Conservation (phyloP, 2,329 filamentous ascomycete genomes). For the Incumbomyces delicatus region DNA sequence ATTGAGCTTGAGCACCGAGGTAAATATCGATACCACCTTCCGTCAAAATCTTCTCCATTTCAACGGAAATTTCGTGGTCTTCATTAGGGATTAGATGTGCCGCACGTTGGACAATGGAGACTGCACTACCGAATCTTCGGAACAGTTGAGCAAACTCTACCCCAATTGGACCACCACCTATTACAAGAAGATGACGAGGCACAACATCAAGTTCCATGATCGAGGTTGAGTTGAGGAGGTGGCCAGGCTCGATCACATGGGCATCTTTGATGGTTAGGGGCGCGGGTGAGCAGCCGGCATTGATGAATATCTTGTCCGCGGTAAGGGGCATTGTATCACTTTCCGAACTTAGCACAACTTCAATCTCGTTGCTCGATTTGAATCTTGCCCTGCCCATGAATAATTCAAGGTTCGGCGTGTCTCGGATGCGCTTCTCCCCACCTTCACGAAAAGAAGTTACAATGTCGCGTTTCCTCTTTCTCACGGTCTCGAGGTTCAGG, state of each 20-base stretch:
- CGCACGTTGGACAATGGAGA: conserved; percentile 40
- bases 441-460: conserved; percentile 42
- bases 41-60: conserved; percentile 33
- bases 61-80: conserved; percentile 40
- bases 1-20: conserved; percentile 26
- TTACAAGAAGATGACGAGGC: conserved; percentile 40
- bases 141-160: conserved; percentile 47
- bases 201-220: conserved; percentile 21
- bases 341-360: conserved; percentile 24
- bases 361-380: conserved; percentile 30
- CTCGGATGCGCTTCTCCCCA: conserved; percentile 34
- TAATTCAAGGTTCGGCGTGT: conserved; percentile 32
- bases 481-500: conserved; percentile 41
- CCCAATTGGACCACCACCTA: conserved; percentile 47
- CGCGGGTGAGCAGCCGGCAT: conserved; percentile 18
- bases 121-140: conserved; percentile 39
- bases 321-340: conserved; percentile 26
- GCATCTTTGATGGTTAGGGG: conserved; percentile 13
- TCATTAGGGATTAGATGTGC: conserved; percentile 37
- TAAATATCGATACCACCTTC: conserved; percentile 40
- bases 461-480: conserved; percentile 46
- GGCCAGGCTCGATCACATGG: conserved; percentile 10
- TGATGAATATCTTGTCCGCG: conserved; percentile 23
- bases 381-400: conserved; percentile 40
- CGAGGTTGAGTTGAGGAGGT: conserved; percentile 18